Evolutionary conservation across 495 filamentous ascomycete genomes (phyloP).

Genomic region (Hypoxylon fragiforme): DNA sequence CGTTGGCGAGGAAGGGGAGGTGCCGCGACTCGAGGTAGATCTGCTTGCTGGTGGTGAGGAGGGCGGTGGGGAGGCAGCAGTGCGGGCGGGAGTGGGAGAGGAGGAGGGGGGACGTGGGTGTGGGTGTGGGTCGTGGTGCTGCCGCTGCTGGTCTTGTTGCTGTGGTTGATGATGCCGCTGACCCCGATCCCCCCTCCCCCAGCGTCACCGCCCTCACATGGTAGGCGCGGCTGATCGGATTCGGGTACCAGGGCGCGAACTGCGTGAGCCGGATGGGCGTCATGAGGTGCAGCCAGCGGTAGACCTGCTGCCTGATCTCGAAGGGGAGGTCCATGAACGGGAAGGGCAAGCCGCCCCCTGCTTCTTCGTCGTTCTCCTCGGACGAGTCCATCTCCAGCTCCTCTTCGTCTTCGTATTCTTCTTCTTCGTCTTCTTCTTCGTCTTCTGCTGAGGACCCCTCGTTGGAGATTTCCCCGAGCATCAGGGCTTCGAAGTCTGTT

Average conservation of each 20-base stretch:
- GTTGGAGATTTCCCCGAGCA: conserved; percentile 31
- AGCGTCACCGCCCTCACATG: conserved; percentile 28
- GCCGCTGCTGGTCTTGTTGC: background rate
- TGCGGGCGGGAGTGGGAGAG: conserved; percentile 38
- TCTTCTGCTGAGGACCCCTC: conserved; percentile 30
- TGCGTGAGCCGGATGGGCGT: conserved; percentile 24
- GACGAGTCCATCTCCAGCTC: conserved; percentile 40
- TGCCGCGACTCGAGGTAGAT: conserved; percentile 39
- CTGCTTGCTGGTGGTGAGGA: conserved; percentile 37
- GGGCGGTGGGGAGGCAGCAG: conserved; percentile 35
- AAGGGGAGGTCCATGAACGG: conserved; percentile 39
- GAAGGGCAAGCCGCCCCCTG: conserved; percentile 1
- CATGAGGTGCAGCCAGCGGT: conserved; percentile 37
- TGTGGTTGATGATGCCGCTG: no score
- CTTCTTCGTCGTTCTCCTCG: conserved; percentile 2
- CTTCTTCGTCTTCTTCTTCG: conserved; percentile 31
- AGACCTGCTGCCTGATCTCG: conserved; percentile 43
- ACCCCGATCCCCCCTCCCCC: no score
- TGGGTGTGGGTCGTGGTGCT: background rate
- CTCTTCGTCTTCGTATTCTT: no score
- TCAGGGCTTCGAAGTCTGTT: conserved; percentile 37
- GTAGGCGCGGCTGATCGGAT: conserved; percentile 31
- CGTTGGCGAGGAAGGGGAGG: conserved; percentile 42
- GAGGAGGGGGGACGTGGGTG: conserved; percentile 8
- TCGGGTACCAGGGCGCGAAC: conserved; percentile 36